Percentiles rank a stretch among this genome's conserved stretches.
Evolutionary conservation across 2,329 filamentous ascomycete species (phyloP).

Genomic region (Coniosporium tulheliwenetii): DNA sequence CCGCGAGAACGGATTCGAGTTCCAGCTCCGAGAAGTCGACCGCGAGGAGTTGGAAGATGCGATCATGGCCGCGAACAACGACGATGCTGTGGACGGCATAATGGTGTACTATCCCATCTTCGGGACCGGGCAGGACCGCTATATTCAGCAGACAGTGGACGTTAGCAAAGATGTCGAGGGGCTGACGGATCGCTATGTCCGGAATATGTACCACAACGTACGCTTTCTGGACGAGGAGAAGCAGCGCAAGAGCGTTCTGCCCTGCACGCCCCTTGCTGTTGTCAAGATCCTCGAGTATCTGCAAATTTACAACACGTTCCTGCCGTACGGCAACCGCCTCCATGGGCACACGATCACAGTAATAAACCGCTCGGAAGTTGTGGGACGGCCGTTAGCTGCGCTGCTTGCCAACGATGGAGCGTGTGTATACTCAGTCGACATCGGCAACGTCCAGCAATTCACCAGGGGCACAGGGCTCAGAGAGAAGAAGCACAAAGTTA

Average conservation of each 20-base stretch:
- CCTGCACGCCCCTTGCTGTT: conserved; percentile 87
- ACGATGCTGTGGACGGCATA: conserved; percentile 65
- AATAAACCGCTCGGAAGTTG: conserved; percentile 92
- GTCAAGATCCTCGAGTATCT: conserved; percentile 96
- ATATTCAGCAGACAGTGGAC: conserved; percentile 87
- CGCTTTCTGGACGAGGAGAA: conserved; percentile 79
- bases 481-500: conserved; percentile 72
- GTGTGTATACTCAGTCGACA: conserved; percentile 85
- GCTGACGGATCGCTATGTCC: conserved; percentile 81
- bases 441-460: conserved; percentile 84
- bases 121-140: conserved; percentile 76
- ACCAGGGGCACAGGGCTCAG: conserved; percentile 78
- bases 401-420: conserved; percentile 92
- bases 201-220: conserved; percentile 99
- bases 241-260: conserved; percentile 77
- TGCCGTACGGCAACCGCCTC: conserved; percentile 82
- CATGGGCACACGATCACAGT: conserved; percentile 92
- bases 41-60: conserved; percentile 84
- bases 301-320: conserved; percentile 88
- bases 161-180: conserved; percentile 91
- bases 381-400: conserved; percentile 81
- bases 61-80: conserved; percentile 70
- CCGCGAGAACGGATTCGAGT: conserved; percentile 84
- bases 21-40: conserved; percentile 67
- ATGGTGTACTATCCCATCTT: conserved; percentile 99